Conservation (phyloP, 148 eudicot genomes). For the Beta vulgaris region DNA sequence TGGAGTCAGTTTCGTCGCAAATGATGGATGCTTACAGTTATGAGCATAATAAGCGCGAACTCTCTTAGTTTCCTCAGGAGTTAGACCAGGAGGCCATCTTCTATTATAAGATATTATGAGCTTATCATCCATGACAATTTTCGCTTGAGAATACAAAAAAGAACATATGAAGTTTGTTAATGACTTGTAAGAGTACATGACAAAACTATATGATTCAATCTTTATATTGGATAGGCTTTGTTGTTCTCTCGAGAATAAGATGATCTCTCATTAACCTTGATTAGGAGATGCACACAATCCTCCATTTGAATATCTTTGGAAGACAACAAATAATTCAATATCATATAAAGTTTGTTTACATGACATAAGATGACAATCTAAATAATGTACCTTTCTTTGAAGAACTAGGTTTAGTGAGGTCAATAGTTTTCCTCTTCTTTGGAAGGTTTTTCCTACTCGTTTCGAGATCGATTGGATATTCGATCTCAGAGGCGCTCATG, state of each 20-base stretch:
- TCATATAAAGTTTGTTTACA: no score
- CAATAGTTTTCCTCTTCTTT: neutral
- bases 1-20: neutral
- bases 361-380: no score
- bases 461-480: slow-evolving; percentile 21
- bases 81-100: neutral
- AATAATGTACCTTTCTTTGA: slow-evolving; percentile 6
- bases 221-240: no score
- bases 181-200: no score
- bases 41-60: slow-evolving; percentile 8
- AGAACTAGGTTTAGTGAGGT: neutral
- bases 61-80: neutral
- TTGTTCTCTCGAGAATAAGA: no score
- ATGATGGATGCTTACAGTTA: slow-evolving; percentile 4
- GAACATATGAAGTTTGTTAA: no score
- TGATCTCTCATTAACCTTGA: no score
- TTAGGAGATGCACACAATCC: no score
- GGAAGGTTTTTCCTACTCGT: neutral
- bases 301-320: no score
- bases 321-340: no score
- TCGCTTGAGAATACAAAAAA: neutral
- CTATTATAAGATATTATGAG: neutral
- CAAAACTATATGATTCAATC: no score
- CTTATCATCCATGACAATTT: neutral
- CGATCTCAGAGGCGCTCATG: slow-evolving; percentile 39